Conservation (phyloP, 164 flowering plant genomes). For the Taxillus chinensis region DNA sequence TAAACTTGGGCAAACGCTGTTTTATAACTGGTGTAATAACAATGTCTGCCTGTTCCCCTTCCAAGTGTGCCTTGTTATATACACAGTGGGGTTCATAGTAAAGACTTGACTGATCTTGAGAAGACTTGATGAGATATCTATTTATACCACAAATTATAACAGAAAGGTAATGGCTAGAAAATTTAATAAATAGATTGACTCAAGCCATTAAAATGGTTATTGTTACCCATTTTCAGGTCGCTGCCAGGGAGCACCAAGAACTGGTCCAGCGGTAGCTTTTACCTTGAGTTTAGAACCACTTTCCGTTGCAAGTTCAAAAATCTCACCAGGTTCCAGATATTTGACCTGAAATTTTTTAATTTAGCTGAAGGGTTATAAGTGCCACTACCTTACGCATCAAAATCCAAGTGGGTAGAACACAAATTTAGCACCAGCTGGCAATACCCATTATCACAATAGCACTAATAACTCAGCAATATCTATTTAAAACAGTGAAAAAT, state of each 20-base stretch:
- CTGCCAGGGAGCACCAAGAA: conserved; percentile 98
- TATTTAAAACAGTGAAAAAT: no score
- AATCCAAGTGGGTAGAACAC: neutral
- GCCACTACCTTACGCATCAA: neutral
- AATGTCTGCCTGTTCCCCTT: conserved; percentile 62
- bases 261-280: conserved; percentile 78
- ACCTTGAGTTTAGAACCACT: conserved; percentile 47
- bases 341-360: conserved; percentile 43
- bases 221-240: conserved; percentile 87
- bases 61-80: conserved; percentile 38
- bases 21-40: conserved; percentile 89
- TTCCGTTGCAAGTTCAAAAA: conserved; percentile 40
- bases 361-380: neutral
- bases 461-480: neutral
- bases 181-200: neutral
- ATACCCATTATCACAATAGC: neutral
- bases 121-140: conserved; percentile 64
- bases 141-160: conserved; percentile 24
- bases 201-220: neutral
- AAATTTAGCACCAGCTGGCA: neutral
- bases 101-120: conserved; percentile 43
- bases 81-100: conserved; percentile 95
- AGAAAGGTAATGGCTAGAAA: neutral
- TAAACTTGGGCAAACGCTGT: conserved; percentile 68
- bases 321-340: conserved; percentile 83